Conservation (phyloP, 768 basidiomycete species). For the Tephrocybe sp. region DNA sequence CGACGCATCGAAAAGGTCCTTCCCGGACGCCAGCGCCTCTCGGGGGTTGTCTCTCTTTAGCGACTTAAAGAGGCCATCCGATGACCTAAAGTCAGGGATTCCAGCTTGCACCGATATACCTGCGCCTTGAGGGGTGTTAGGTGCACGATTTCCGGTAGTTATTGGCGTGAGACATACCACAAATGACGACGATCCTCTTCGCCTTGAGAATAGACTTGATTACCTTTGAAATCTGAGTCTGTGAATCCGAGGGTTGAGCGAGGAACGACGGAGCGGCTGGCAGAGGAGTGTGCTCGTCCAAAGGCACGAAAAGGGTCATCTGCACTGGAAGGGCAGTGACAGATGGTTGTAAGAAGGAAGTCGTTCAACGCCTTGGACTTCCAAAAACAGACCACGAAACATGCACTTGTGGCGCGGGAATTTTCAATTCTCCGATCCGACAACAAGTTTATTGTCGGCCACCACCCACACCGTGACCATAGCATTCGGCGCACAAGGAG, state of each 20-base stretch:
- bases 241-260: slow-evolving; percentile 40
- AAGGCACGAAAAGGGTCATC: slow-evolving; percentile 68
- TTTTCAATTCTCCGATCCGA: slow-evolving; percentile 4
- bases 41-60: slow-evolving; percentile 77
- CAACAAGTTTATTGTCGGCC: too few relatives aligned
- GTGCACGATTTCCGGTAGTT: neutral
- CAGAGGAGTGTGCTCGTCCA: slow-evolving; percentile 44
- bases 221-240: slow-evolving; percentile 47
- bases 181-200: slow-evolving; percentile 80
- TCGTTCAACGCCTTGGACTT: slow-evolving; percentile 7
- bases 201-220: slow-evolving; percentile 74
- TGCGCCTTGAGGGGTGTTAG: slow-evolving; percentile 51
- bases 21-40: slow-evolving; percentile 69
- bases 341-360: slow-evolving; percentile 17
- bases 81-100: slow-evolving; percentile 87
- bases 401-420: slow-evolving; percentile 23
- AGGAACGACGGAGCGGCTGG: slow-evolving; percentile 60
- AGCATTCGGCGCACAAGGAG: too few relatives aligned
- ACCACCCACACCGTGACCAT: too few relatives aligned
- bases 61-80: slow-evolving; percentile 75
- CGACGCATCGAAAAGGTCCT: slow-evolving; percentile 88
- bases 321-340: slow-evolving; percentile 9
- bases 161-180: slow-evolving; percentile 51
- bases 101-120: slow-evolving; percentile 86
- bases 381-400: slow-evolving; percentile 13